Evolutionary conservation across 1,284 basidiomycete genomes (phyloP).

Genomic region (Tilletia walkeri): DNA sequence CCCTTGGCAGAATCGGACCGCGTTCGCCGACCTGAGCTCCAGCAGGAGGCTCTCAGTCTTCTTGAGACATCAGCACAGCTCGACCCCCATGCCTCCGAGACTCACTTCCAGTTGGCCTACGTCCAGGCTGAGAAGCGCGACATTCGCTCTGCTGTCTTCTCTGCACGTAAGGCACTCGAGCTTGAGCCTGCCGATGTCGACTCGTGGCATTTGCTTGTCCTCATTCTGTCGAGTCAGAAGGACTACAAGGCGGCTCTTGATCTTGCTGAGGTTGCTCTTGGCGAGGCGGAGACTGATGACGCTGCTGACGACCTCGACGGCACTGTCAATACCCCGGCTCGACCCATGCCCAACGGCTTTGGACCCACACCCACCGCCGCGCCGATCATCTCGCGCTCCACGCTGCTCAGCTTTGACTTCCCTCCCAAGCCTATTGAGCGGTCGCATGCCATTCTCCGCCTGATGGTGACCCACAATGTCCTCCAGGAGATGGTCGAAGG

Average conservation of each 20-base stretch:
- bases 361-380: conserved; percentile 38
- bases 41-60: conserved; percentile 65
- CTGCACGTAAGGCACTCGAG: conserved; percentile 73
- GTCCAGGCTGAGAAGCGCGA: conserved; percentile 68
- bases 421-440: conserved; percentile 66
- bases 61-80: conserved; percentile 64
- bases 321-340: conserved; percentile 40
- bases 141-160: conserved; percentile 67
- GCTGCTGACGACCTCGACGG: conserved; percentile 25
- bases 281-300: conserved; percentile 48
- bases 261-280: conserved; percentile 68
- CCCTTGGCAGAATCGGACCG: conserved; percentile 66
- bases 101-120: conserved; percentile 62
- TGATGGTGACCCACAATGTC: conserved; percentile 82
- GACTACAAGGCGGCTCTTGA: conserved; percentile 77
- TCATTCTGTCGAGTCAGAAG: conserved; percentile 75
- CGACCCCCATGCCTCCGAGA: conserved; percentile 64
- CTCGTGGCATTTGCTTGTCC: conserved; percentile 86
- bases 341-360: conserved; percentile 43
- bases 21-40: conserved; percentile 64
- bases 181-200: conserved; percentile 70
- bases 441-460: conserved; percentile 76
- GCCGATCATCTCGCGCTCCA: conserved; percentile 35
- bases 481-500: conserved; percentile 82
- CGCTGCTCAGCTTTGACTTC: conserved; percentile 60